Base-by-base conservation (phyloP, 1,284 basidiomycete genomes). In the Microbotryum intermedium region DNA sequence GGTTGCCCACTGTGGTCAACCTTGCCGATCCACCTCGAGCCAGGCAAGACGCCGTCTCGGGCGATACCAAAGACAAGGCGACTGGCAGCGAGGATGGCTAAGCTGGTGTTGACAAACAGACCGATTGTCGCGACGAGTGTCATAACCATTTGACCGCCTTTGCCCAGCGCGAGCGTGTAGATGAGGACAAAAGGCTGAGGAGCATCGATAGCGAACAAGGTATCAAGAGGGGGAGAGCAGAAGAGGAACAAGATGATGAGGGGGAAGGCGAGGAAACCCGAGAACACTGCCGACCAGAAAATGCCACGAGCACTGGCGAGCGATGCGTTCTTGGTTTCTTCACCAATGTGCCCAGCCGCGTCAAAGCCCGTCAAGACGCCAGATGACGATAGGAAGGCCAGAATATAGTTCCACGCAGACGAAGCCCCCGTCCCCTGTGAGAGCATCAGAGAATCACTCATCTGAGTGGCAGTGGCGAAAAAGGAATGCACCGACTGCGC, bases 101-200 rank as follows among this genome's bases (percentile, higher is more conserved):
- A 81, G 66, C 84, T 88, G 1, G 88, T 89, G 74, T 87, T 90
- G 74, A 90, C 76, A 56, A 88, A 83, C 21, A 91, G 79, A 13
- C 89, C 88, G 34, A 90, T 61, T 29, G 83, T 80, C 1, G 89
- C 88, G 58, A 92, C 79, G 43, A 83, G 74, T 2, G 87, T 90
- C 88, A 91, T 90, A 72, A 91, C 85, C 46, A 87, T 78, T 64
- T 86, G 84, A 0, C 82, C 83, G 18, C 83, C 83, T 69, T 81
- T 84, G 8, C 89, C 89, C 8, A 91, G 76, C 0, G 89, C 87
- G 61, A 89, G 74, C 0, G 84, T 84, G 71, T 90, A 91, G 16
- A 91, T 79, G 66, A 85, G 84, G 9, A 91, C 89, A 69, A 91
- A 92, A 1, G 89, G 89, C 70, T 92, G 89, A 0, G 89, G 89